These are phyloP conservation scores for Gypsophila paniculata DNA, from an alignment of 179 eudicot genomes.

Conservation along the genomic window DNA sequence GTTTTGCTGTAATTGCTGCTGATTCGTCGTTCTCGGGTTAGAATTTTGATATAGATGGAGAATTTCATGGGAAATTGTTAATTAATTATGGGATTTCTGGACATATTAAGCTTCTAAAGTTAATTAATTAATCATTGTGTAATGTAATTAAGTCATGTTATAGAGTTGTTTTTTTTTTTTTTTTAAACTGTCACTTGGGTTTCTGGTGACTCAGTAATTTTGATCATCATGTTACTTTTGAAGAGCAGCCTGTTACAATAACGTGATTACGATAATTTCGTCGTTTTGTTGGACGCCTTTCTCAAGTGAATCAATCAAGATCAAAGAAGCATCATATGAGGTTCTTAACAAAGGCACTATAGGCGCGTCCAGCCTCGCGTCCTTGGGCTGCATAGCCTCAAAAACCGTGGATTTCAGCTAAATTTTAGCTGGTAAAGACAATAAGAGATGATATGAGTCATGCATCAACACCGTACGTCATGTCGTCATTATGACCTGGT, in stretches of 20 bases:
- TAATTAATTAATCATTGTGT: conserved; percentile 1
- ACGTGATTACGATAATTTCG: conserved; percentile 27
- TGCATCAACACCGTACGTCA: no score
- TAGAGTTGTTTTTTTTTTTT: conserved; percentile 15
- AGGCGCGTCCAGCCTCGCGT: not conserved
- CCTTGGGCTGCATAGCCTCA: not conserved
- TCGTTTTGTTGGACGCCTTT: conserved; percentile 8
- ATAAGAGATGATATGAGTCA: no score
- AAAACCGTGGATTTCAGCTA: not conserved
- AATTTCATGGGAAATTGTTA: conserved; percentile 3
- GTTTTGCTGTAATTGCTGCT: conserved; percentile 18
- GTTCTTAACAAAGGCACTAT: not conserved
- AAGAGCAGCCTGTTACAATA: conserved; percentile 20
- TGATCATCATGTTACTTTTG: conserved; percentile 37
- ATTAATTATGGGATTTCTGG: not conserved
- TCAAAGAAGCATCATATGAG: conserved; percentile 18
- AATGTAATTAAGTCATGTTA: conserved; percentile 24
- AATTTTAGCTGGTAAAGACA: not conserved
- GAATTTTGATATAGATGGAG: not conserved
- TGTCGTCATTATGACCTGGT: no score
- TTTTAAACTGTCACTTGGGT: conserved; percentile 11
- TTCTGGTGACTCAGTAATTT: conserved; percentile 35
- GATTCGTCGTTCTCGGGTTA: not conserved
- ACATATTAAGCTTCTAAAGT: not conserved
- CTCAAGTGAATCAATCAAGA: conserved; percentile 13